Conservation (phyloP, 108 stramenopile species). For the Stephanodiscus minutulus region DNA sequence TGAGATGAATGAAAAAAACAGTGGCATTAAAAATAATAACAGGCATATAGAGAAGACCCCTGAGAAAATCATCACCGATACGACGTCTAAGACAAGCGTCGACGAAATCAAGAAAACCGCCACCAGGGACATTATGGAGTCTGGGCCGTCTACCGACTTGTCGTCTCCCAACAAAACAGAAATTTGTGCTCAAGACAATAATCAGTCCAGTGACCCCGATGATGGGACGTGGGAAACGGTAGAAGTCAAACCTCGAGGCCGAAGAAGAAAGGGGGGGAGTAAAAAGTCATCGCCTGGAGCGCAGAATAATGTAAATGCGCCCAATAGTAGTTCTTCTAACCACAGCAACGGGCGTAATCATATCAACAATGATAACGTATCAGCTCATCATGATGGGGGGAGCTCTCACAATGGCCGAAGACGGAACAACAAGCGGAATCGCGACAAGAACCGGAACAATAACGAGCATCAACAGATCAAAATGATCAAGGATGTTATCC, state of each 20-base stretch:
- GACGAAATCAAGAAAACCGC: constrained; percentile 3
- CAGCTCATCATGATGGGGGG: constrained; percentile 38
- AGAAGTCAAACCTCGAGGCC: constrained; percentile 49
- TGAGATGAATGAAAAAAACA: background rate
- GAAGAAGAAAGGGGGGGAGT: constrained; percentile 37
- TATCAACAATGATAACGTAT: constrained; percentile 16
- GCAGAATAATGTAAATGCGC: constrained; percentile 8
- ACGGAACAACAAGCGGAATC: constrained; percentile 14
- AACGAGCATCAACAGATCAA: constrained; percentile 12
- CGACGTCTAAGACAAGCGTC: background rate
- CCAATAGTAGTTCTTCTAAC: constrained; percentile 16
- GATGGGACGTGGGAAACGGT: constrained; percentile 79
- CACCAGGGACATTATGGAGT: background rate
- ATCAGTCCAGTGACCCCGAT: constrained; percentile 33
- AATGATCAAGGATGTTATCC: constrained; percentile 59
- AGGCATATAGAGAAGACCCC: background rate
- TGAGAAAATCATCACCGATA: background rate
- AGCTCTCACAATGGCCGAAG: constrained; percentile 29
- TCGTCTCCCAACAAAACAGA: constrained; percentile 8
- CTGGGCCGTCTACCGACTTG: background rate
- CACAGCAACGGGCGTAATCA: constrained; percentile 26
- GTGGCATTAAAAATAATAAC: constrained; percentile 4
- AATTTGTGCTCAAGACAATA: constrained; percentile 8
- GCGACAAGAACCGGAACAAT: constrained; percentile 7
- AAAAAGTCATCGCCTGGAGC: constrained; percentile 7